phyloP scores from a whole-genome alignment of 2,329 filamentous ascomycete species.

The Fusarium pseudograminearum region DNA sequence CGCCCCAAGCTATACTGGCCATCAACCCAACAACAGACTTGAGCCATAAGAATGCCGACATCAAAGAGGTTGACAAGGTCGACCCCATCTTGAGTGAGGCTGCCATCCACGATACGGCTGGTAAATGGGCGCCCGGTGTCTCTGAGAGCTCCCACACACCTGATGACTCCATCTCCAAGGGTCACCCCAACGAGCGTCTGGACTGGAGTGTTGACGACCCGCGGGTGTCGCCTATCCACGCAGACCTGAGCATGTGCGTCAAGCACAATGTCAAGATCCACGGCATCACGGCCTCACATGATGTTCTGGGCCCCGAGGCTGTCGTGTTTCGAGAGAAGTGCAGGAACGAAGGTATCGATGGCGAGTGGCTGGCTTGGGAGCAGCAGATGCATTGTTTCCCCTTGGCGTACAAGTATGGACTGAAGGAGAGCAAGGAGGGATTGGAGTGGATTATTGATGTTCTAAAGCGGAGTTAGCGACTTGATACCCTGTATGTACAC shows the following conservation, averaged over 20 bases:
- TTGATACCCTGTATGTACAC: background rate
- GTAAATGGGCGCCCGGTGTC: constrained; percentile 42
- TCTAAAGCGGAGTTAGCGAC: constrained; percentile 10
- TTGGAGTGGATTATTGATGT: constrained; percentile 40
- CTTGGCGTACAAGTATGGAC: constrained; percentile 60
- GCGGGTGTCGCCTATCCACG: constrained; percentile 61
- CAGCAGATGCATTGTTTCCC: constrained; percentile 72
- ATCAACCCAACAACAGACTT: constrained; percentile 61
- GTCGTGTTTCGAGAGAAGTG: constrained; percentile 61
- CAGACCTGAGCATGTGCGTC: constrained; percentile 52
- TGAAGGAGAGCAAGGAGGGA: constrained; percentile 57
- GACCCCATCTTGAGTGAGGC: constrained; percentile 45
- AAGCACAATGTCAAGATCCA: constrained; percentile 59
- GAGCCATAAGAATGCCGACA: constrained; percentile 37
- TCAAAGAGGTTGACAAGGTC: constrained; percentile 27
- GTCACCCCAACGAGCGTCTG: accelerated
- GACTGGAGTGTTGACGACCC: constrained; percentile 54
- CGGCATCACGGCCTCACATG: constrained; percentile 64
- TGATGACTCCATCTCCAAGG: accelerated
- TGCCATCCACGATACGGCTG: constrained; percentile 43
- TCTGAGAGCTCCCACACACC: accelerated
- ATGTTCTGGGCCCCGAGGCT: constrained; percentile 66
- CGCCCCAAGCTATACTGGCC: constrained; percentile 53
- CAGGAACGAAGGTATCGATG: constrained; percentile 57
- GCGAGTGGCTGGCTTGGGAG: constrained; percentile 70